These are phyloP conservation scores for Ascocoryne sarcoides DNA, from an alignment of 2,329 filamentous ascomycete genomes.

Conservation along the genomic window DNA sequence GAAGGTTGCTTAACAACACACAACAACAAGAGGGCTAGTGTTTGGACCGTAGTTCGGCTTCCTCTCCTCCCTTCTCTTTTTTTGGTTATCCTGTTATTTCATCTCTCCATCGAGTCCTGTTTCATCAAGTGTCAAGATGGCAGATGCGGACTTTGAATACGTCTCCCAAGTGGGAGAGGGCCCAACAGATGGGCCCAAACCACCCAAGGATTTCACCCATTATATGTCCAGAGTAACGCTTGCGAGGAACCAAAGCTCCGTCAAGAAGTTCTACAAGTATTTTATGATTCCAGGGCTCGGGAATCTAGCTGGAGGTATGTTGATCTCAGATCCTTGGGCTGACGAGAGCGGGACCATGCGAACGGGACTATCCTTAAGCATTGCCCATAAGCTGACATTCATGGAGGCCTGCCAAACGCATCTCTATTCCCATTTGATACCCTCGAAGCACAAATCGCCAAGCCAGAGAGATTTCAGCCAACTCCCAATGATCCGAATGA, in stretches of 20 bases:
- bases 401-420: conserved; percentile 68
- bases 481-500: conserved; percentile 50
- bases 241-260: conserved; percentile 51
- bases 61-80: conserved; percentile 1
- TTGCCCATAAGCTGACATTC: no score
- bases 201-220: conserved; percentile 68
- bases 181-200: conserved; percentile 12
- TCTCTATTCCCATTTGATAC: conserved; percentile 86
- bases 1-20: not conserved
- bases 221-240: conserved; percentile 65
- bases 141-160: conserved; percentile 23
- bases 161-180: conserved; percentile 10
- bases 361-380: no score
- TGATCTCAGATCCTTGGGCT: no score
- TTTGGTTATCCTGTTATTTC: not conserved
- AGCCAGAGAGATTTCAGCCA: conserved; percentile 64
- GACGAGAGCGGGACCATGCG: no score
- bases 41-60: not conserved
- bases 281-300: conserved; percentile 57
- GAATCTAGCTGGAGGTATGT: conserved; percentile 53
- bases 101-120: not conserved
- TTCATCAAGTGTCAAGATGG: conserved; percentile 12
- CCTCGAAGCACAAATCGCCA: conserved; percentile 71
- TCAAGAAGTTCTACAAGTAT: conserved; percentile 84
- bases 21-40: no score